These are phyloP conservation scores for Immersiporthe knoxdaviesiana DNA, from an alignment of 2,329 filamentous ascomycete species.

Conservation along the genomic window DNA sequence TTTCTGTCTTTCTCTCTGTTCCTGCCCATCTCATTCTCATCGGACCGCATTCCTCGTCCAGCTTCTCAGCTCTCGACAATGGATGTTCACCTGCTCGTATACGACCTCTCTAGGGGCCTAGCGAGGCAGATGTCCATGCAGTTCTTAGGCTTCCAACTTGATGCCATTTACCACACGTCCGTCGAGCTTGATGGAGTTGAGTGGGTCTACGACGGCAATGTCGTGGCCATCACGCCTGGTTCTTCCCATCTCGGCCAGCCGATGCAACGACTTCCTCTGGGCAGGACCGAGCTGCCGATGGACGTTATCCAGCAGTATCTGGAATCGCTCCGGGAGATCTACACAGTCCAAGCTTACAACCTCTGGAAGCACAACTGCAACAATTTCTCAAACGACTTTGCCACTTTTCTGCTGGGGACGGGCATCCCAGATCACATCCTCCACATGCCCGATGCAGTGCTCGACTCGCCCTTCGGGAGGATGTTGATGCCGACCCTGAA, in stretches of 20 bases:
- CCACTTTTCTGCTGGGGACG: conserved; percentile 85
- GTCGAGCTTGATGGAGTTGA: conserved; percentile 84
- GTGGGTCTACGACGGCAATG: conserved; percentile 87
- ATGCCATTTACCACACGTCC: conserved; percentile 94
- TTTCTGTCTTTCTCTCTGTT: not conserved
- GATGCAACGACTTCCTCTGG: conserved; percentile 75
- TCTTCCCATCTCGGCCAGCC: conserved; percentile 85
- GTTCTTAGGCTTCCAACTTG: conserved; percentile 65
- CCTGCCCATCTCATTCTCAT: not conserved
- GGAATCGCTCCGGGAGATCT: conserved; percentile 79
- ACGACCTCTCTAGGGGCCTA: conserved; percentile 72
- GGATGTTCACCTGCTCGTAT: conserved; percentile 78
- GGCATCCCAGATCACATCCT: conserved; percentile 87
- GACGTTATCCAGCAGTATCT: conserved; percentile 87
- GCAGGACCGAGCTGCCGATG: conserved; percentile 75
- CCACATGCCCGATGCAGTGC: conserved; percentile 80
- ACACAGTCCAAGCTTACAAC: conserved; percentile 84
- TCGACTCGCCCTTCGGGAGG: conserved; percentile 84
- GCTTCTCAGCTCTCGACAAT: conserved; percentile 46
- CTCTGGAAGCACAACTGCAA: conserved; percentile 94
- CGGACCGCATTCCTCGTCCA: not conserved
- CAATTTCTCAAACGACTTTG: conserved; percentile 92
- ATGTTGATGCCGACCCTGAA: conserved; percentile 78
- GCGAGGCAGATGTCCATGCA: conserved; percentile 59
- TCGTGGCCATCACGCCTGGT: conserved; percentile 80